phyloP scores from a whole-genome alignment of 2,329 filamentous ascomycete genomes.

The Chalara sp. region DNA sequence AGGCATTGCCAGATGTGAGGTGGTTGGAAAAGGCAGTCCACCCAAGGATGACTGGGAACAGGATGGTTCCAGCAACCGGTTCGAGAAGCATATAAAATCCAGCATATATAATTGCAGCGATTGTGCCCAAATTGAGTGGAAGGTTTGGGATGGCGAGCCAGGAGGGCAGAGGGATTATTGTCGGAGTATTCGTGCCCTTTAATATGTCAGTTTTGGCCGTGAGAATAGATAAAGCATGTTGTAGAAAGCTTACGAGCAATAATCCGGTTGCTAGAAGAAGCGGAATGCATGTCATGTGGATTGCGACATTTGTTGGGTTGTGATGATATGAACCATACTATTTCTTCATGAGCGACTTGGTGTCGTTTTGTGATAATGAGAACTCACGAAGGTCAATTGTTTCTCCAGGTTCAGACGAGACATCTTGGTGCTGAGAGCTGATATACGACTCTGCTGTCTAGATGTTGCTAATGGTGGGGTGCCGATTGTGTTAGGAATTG shows the following conservation, averaged over 20 bases:
- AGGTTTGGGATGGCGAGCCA: conserved; percentile 64
- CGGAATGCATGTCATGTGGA: conserved; percentile 76
- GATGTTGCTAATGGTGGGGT: too few relatives aligned
- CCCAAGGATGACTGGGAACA: conserved; percentile 70
- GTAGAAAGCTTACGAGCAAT: conserved; percentile 50
- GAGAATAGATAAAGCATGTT: conserved; percentile 19
- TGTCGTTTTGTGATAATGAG: not conserved
- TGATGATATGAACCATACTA: conserved; percentile 84
- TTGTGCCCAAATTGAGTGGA: conserved; percentile 58
- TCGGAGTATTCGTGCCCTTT: conserved; percentile 56
- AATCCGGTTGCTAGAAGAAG: conserved; percentile 66
- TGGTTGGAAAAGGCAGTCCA: conserved; percentile 72
- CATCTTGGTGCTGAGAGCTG: conserved; percentile 32
- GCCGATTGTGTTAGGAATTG: too few relatives aligned
- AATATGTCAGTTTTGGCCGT: not conserved
- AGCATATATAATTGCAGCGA: conserved; percentile 61
- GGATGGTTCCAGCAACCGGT: conserved; percentile 76
- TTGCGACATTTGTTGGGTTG: conserved; percentile 67
- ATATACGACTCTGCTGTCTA: too few relatives aligned
- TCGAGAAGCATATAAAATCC: conserved; percentile 86
- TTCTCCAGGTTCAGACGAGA: conserved; percentile 68
- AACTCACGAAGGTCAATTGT: conserved; percentile 72
- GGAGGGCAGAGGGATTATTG: conserved; percentile 55
- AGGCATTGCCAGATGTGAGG: conserved; percentile 45
- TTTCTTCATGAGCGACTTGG: conserved; percentile 5